Conservation (phyloP, 805 yeast genomes). For the Nakazawaea anatomiae region DNA sequence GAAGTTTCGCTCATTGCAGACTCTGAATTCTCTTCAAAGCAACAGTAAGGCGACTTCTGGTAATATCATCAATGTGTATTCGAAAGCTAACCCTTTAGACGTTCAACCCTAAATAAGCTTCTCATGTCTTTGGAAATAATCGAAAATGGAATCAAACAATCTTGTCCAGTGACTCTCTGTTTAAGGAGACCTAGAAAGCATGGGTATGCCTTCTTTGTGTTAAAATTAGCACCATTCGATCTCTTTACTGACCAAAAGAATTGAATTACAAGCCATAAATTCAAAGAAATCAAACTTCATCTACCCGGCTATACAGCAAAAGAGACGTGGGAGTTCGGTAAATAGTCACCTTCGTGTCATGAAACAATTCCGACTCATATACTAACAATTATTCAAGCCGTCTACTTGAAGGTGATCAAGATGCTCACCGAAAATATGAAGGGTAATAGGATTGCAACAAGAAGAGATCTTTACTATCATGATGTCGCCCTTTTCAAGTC, state of each 20-base stretch:
- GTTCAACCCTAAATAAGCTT: not conserved
- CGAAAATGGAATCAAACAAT: conserved; percentile 1
- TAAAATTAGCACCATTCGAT: too few species aligned
- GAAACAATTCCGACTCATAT: conserved; percentile 12
- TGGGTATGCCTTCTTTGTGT: too few species aligned
- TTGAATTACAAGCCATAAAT: not conserved
- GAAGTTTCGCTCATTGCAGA: not conserved
- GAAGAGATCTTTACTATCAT: conserved; percentile 53
- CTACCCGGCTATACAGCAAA: not conserved
- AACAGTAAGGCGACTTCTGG: not conserved
- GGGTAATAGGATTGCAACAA: conserved; percentile 27
- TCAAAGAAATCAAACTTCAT: not conserved
- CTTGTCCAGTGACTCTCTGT: not conserved
- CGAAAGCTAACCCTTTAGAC: conserved; percentile 1
- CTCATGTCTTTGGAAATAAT: not conserved
- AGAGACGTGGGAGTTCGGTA: conserved; percentile 7
- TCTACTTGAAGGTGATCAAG: conserved; percentile 7
- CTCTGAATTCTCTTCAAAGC: not conserved
- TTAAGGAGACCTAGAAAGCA: not conserved
- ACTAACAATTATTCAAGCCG: conserved; percentile 11
- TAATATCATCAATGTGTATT: not conserved
- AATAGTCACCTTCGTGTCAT: not conserved
- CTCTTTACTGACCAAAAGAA: not conserved
- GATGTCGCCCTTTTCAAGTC: conserved; percentile 45
- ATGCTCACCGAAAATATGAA: conserved; percentile 4